Percentiles rank a stretch among this genome's conserved stretches.
Conservation (phyloP, 2,329 filamentous ascomycete species). For the Rhynchosporium graminicola region DNA sequence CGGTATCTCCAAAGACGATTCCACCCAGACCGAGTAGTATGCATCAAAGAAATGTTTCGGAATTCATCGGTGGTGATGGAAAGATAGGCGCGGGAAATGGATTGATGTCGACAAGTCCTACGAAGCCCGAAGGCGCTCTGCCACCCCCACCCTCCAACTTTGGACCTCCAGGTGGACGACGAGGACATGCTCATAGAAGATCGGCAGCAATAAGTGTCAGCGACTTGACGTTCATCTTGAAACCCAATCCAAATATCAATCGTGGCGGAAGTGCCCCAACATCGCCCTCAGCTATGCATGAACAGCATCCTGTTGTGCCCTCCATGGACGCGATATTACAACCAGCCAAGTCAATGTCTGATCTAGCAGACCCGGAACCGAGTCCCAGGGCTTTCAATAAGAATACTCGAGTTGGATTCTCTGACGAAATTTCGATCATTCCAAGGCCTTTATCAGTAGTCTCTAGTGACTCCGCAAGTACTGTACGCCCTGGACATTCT, state of each 20-base stretch:
- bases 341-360: constrained; percentile 18
- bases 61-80: constrained; percentile 77
- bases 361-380: constrained; percentile 19
- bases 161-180: constrained; percentile 52
- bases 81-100: constrained; percentile 46
- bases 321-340: constrained; percentile 32
- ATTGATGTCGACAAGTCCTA: constrained; percentile 67
- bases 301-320: constrained; percentile 28
- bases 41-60: constrained; percentile 77
- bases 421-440: constrained; percentile 81
- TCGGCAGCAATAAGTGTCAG: constrained; percentile 77
- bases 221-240: constrained; percentile 72
- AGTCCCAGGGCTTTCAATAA: constrained; percentile 39
- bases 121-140: constrained; percentile 61
- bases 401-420: constrained; percentile 76
- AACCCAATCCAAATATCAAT: constrained; percentile 39
- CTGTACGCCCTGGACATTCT: constrained; percentile 65
- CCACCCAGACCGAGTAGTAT: constrained; percentile 56
- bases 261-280: constrained; percentile 43
- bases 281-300: constrained; percentile 45
- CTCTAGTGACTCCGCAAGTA: constrained; percentile 82
- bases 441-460: constrained; percentile 80
- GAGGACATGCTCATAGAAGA: constrained; percentile 78
- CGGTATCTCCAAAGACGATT: constrained; percentile 49
- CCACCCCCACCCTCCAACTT: constrained; percentile 53